Evolutionary conservation across 192 early-diverging fungal species (phyloP).

Genomic region (Allomyces macrogynus): DNA sequence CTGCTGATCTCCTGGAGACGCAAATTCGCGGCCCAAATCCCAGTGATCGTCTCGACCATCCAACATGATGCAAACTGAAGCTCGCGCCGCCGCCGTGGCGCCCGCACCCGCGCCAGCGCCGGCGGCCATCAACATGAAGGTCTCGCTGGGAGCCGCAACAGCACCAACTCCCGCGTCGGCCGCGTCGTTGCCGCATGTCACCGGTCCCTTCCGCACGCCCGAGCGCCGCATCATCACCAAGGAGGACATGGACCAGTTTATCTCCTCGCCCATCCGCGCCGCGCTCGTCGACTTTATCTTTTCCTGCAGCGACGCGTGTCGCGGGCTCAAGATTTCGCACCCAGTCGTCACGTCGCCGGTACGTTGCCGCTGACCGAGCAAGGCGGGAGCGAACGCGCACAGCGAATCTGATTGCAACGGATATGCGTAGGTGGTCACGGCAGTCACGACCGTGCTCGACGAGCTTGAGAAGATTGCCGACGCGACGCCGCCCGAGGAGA

Average conservation of each 20-base stretch:
- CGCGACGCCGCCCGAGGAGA: constrained; percentile 52
- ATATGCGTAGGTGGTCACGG: constrained; percentile 1
- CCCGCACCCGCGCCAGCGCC: too few relatives aligned
- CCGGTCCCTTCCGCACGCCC: background rate
- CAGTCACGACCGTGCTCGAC: constrained; percentile 33
- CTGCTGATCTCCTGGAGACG: too few relatives aligned
- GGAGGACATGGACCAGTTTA: constrained; percentile 63
- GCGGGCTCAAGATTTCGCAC: constrained; percentile 37
- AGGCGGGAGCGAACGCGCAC: too few relatives aligned
- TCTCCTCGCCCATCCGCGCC: constrained; percentile 34
- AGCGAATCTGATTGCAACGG: background rate
- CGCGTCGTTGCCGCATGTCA: too few relatives aligned
- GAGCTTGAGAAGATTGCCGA: constrained; percentile 40
- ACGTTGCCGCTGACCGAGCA: background rate
- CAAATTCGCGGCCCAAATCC: too few relatives aligned
- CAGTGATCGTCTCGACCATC: too few relatives aligned
- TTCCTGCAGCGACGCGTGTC: constrained; percentile 49
- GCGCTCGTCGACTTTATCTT: constrained; percentile 50
- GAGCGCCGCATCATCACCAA: constrained; percentile 45
- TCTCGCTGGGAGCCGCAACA: too few relatives aligned
- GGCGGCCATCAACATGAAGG: too few relatives aligned
- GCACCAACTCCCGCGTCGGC: too few relatives aligned
- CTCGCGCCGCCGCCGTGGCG: too few relatives aligned
- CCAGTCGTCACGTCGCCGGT: constrained; percentile 29
- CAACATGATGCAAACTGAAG: too few relatives aligned